Evolutionary conservation across 2,329 filamentous ascomycete genomes (phyloP), one percentile per base, ranked within the genome.

Genomic region (Apiospora phragmitis): DNA sequence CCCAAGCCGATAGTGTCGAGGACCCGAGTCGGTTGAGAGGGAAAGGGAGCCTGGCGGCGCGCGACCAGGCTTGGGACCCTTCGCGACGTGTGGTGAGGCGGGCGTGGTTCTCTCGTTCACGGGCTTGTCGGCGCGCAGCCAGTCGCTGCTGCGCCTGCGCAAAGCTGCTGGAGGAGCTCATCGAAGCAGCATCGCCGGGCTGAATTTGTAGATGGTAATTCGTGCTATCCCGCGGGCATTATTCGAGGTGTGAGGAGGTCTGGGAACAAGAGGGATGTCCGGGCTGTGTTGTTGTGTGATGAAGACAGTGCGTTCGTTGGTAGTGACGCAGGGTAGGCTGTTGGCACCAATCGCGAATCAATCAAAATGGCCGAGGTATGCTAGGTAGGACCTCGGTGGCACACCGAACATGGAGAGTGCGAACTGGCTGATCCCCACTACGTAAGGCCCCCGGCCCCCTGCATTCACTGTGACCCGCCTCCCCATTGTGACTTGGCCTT

Each of bases 141-240:
- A 98, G 91, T 80, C 95, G 93, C 83, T 93, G 89, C 85, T 98
- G 95, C 74, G 95, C 95, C 81, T 94, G 92, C 81, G 93, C 92
- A 83, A 98, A 98, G 83, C 93, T 93, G 72, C 84, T 83, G 45
- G 67, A 49, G 35, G 67, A 68, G 67, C 65, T 67, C 65, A 67
- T 67, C 38, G 38, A 45, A 43, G 65, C n/a, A 45, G 65, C 65
- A 67, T 67, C 26, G 38, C 65, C 65, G 9, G 55, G 55, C 55
- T 38, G 18, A 62, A 62, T 21, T 59, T 38, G 55, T 62, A 12
- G 9, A 62, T 62, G 18, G 21, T 35, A 9, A 12, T 62, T 35
- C 32, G 55, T n/a, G 55, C 55, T 62, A 62, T 62, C 55, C 29
- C 32, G 55, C 55, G 55, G 55, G 32, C 55, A 62, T 62, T 38